A percentile compares a stretch with the other conserved stretches of the same genome.
These are phyloP conservation scores for Myrica gale DNA, from an alignment of 306 rosid genomes.

Conservation along the genomic window DNA sequence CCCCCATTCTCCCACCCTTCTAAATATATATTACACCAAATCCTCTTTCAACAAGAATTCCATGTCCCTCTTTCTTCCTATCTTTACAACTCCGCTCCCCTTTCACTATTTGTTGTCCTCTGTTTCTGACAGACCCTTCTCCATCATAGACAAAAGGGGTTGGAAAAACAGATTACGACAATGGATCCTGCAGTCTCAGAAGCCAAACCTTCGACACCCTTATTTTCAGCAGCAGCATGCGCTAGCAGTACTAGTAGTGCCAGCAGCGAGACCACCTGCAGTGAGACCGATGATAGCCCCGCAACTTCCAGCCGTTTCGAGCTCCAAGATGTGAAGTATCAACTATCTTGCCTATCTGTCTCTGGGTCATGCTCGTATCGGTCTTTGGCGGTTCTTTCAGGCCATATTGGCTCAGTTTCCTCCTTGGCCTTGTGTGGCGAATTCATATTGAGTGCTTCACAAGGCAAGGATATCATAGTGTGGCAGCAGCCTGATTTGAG, in stretches of 20 bases:
- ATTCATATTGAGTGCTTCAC: slow-evolving; percentile 86
- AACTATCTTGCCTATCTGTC: slow-evolving; percentile 21
- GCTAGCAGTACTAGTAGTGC: slow-evolving; percentile 15
- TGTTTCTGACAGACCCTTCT: not conserved
- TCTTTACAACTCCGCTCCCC: slow-evolving; percentile 29
- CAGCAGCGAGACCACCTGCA: slow-evolving; percentile 40
- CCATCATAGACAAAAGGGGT: not conserved
- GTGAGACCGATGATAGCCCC: slow-evolving; percentile 53
- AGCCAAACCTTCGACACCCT: slow-evolving; percentile 40
- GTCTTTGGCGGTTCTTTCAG: slow-evolving; percentile 69
- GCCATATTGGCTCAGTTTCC: slow-evolving; percentile 76
- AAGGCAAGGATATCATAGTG: slow-evolving; percentile 76
- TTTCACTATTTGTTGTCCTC: not conserved
- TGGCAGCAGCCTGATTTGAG: slow-evolving; percentile 91
- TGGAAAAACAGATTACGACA: not conserved
- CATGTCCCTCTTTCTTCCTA: not conserved
- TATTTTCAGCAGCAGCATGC: slow-evolving; percentile 36
- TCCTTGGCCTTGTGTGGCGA: slow-evolving; percentile 85
- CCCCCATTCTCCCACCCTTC: slow-evolving; percentile 24
- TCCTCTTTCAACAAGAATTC: slow-evolving; percentile 44
- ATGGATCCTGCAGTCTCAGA: slow-evolving; percentile 32
- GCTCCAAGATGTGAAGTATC: slow-evolving; percentile 19
- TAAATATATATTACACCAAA: not conserved
- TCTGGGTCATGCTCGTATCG: slow-evolving; percentile 46
- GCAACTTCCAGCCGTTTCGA: slow-evolving; percentile 29